Base-by-base conservation (phyloP, 495 filamentous ascomycete species). In the Massariosphaeria phaeospora region DNA sequence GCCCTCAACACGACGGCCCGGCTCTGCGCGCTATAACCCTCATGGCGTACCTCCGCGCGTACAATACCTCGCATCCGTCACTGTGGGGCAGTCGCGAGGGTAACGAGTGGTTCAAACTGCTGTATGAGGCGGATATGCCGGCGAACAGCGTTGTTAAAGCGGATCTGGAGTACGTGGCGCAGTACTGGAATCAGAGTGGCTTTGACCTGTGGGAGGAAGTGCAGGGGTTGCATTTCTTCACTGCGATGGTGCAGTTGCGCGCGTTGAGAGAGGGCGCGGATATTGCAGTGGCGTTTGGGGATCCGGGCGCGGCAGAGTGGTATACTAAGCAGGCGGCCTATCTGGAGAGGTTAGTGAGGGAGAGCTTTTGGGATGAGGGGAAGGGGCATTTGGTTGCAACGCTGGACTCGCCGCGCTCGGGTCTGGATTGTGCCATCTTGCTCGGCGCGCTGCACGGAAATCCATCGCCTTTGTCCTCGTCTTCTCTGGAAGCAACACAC, bases 1-100 rank as follows among this genome's bases (percentile, higher is more conserved):
- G 82, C 20, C 82, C 82, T 20, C 82, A 85, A 64, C 69, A 76
- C 27, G 82, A 84, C 62, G 81, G 82, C 13, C 81, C 82, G 34
- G 75, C 76, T 2, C 70, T 78, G 24, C 62, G 76, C 8, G 72
- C 73, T 17, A 67, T 76, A 50, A 70, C 76, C 12, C 57, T 79
- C 26, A 76, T 76, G 29, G 61, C 60, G 10, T 78, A 74, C 40
- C 54, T 74, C 9, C 66, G 61, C 18, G 52, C 52, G 11, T 63
- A 68, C 39, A 72, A 72, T 48, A 41, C 56, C 11, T 69, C 70
- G 1, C 50, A 73, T 25, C 69, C 72, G 6, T 52, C 55, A 10
- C 49, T 69, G 11, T 68, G 66, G 66, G 40, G 17, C 11, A 66
- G 50, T 25, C 38, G 56, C 13, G 48, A 59, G 1, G 63, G 56